These are phyloP conservation scores for Petasospora fabianii DNA, from an alignment of 1,139 yeast genomes.

Conservation along the genomic window DNA sequence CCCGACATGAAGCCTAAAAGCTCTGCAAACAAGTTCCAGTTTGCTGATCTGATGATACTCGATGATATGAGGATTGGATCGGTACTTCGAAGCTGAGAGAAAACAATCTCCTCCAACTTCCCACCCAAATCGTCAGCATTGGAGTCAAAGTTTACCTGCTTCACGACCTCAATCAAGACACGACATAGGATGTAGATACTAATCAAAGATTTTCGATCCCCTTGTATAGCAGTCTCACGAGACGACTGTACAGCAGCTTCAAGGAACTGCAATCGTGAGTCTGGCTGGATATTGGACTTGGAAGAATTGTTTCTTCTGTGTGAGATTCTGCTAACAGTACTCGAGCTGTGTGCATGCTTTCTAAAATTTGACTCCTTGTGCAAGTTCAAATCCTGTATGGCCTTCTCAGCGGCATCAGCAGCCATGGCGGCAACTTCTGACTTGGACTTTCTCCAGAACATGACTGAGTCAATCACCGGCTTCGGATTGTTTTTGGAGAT, in stretches of 20 bases:
- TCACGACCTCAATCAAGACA: constrained; percentile 87
- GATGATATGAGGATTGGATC: constrained; percentile 69
- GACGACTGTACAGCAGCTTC: constrained; percentile 52
- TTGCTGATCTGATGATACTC: constrained; percentile 77
- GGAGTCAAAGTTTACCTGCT: constrained; percentile 71
- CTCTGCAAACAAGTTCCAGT: constrained; percentile 92
- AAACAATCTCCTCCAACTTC: constrained; percentile 88
- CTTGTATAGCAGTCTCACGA: constrained; percentile 69
- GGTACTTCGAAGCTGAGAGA: constrained; percentile 82
- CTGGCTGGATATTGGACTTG: constrained; percentile 29
- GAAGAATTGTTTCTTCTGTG: constrained; percentile 37
- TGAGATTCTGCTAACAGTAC: constrained; percentile 31
- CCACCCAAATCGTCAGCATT: constrained; percentile 80
- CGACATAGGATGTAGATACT: constrained; percentile 90
- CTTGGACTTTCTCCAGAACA: constrained; percentile 96
- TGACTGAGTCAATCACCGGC: constrained; percentile 94
- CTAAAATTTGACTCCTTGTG: constrained; percentile 22
- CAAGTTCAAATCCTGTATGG: constrained; percentile 27
- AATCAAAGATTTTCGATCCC: constrained; percentile 82
- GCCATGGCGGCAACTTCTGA: constrained; percentile 83
- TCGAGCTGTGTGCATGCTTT: constrained; percentile 27
- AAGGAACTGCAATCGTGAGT: constrained; percentile 27
- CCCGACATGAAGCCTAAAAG: constrained; percentile 88
- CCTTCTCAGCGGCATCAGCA: constrained; percentile 47
- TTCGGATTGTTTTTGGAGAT: constrained; percentile 88